Evolutionary conservation across 139 green algal species (phyloP), one percentile per base, ranked within the genome.

Genomic region (Tetradesmus obliquus): DNA sequence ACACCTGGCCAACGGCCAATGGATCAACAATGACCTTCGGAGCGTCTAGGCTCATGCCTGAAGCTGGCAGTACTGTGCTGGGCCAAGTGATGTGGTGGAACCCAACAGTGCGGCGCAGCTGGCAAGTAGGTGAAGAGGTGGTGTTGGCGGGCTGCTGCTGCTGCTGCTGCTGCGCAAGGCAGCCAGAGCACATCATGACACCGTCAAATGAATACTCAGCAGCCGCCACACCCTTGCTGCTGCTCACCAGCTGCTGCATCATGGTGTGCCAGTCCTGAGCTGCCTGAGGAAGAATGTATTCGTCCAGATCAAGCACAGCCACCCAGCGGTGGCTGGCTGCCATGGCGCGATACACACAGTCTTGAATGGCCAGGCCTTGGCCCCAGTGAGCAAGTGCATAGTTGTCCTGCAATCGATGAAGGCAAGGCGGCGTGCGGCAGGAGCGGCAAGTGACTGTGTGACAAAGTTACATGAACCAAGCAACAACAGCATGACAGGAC

Each of bases 291-390:
- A 90, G 9, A 12, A 82, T 9, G 32, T 69, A 79, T 15, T 90
- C 86, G n/a, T 90, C 86, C 54, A 69, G 66, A 22, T 90, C 86
- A 2, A 53, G 2, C 19, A 90, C 66, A 13, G 69, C 86, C 15
- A 84, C 86, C 86, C 86, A 90, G 69, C 86, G 86, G 15, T 83
- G 53, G 8, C 53, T n/a, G 86, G 17, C 62, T 53, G 76, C 76
- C 69, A 84, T 82, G 74, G 86, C 86, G 5, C 86, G n/a, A 12
- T 84, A 66, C n/a, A 90, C 32, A 24, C 86, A 90, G 86, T 90
- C 69, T 45, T 84, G 69, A 9, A 90, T 82, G 51, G 86, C 86
- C 0, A 90, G 62, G 5, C 24, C 10, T 22, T 90, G 86, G 12
- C 86, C 86, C 86, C 84, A 82, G 12, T 53, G 32, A 32, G n/a